These are phyloP conservation scores for Exophiala dermatitidis DNA, from an alignment of 2,329 filamentous ascomycete genomes.

Conservation along the genomic window DNA sequence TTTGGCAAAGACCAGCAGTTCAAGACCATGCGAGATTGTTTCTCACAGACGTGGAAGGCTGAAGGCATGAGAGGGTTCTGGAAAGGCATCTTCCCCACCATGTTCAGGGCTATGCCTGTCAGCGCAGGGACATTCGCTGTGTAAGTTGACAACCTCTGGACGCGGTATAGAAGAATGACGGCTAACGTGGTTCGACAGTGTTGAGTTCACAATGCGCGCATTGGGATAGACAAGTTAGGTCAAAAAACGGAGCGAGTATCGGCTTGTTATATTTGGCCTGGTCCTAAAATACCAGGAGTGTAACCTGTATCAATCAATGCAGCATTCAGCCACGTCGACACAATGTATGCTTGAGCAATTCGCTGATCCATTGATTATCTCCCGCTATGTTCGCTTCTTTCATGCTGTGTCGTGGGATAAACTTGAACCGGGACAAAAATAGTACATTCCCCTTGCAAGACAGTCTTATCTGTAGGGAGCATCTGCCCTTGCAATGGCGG, in stretches of 20 bases:
- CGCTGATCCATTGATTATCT: no score
- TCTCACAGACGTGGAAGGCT: constrained; percentile 67
- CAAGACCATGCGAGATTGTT: constrained; percentile 79
- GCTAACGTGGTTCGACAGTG: constrained; percentile 30
- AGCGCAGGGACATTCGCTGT: constrained; percentile 96
- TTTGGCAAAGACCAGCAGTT: constrained; percentile 68
- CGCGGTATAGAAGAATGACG: background rate
- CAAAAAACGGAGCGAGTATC: background rate
- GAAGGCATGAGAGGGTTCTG: constrained; percentile 84
- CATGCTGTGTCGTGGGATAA: constrained; percentile 7
- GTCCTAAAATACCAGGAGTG: no score
- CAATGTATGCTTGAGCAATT: no score
- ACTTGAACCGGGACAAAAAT: constrained; percentile 13
- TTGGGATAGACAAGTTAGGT: constrained; percentile 31
- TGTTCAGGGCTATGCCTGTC: constrained; percentile 93
- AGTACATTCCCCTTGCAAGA: background rate
- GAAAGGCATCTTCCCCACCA: constrained; percentile 84
- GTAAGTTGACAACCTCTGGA: constrained; percentile 27
- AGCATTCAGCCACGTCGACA: background rate
- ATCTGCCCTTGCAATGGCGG: constrained; percentile 85
- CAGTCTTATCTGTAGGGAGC: constrained; percentile 70
- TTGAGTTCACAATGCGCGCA: constrained; percentile 43
- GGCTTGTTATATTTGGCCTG: background rate
- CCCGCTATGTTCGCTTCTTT: background rate
- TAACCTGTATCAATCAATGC: background rate